Base-by-base conservation (phyloP, 139 green algal species). In the Dunaliella primolecta region DNA sequence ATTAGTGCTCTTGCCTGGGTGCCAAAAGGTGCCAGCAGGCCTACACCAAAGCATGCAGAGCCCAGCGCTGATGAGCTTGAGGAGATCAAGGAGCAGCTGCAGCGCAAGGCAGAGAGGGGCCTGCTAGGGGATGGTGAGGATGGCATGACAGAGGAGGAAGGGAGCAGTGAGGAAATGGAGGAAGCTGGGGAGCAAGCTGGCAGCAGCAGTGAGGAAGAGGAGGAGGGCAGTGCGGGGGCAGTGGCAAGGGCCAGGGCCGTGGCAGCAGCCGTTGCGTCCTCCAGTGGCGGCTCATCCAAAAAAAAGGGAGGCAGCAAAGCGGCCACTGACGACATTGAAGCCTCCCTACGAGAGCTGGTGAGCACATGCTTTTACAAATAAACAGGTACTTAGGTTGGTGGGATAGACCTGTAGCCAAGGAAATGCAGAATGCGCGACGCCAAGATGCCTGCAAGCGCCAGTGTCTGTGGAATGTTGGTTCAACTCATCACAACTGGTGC, bases 1-100 rank as follows among this genome's bases (percentile, higher is more conserved):
- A 97, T 98, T 33, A 95, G 90, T 1, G 85, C 92, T 0, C 37
- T 98, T 0, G 88, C 84, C 36, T 98, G 93, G 92, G 84, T 98
- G 55, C 94, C 95, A 0, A 86, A 87, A 20, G 95, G 95, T 31
- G 93, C 89, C n/a, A 93, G 93, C 32, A 95, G 94, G 81, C 75
- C 89, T 1, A 80, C 91, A 27, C 92, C 91, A 20, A 83, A 84
- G n/a, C 33, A 87, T 0, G 90, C 85, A 1, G 87, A 93, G 35
- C 82, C 93, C 24, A 93, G 87, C 0, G 87, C 93, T n/a, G 90
- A 93, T 57, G 94, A 97, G 82, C 70, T 94, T 3, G 89, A 81
- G 23, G 89, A 85, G 0, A 90, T 94, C 81, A 76, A 86, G 29
- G 75, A 87, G 79, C 78, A 85, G 56, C 78, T 82, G 34, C 78